phyloP scores from a whole-genome alignment of 1,284 basidiomycete genomes.

The Kalmanozyma brasiliensis region DNA sequence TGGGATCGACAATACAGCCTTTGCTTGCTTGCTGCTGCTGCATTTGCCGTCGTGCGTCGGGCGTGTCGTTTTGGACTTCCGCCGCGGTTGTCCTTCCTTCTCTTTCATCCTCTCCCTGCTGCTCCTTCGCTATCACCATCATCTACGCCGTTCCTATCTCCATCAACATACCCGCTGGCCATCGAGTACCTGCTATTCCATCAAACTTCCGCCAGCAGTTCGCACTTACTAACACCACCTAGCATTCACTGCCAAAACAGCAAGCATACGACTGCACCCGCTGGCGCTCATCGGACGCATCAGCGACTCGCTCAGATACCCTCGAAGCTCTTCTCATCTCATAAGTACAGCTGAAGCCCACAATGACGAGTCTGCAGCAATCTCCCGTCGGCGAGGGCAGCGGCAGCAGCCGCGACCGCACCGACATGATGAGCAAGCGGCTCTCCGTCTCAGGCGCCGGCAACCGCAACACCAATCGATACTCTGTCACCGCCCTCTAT shows the following conservation, averaged over 20 bases:
- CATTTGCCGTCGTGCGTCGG: no score
- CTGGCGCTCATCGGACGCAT: no score
- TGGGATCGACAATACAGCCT: no score
- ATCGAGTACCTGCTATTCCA: not conserved
- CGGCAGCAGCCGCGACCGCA: slow-evolving; percentile 41
- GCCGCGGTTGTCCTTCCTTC: not conserved
- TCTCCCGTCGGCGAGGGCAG: slow-evolving; percentile 35
- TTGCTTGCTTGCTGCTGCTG: no score
- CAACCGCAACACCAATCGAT: slow-evolving; percentile 87
- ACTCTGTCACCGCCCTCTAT: slow-evolving; percentile 94
- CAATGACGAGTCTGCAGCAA: slow-evolving; percentile 44
- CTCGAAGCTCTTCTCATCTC: not conserved
- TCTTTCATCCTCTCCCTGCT: not conserved
- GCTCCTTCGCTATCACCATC: not conserved
- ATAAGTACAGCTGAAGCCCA: not conserved
- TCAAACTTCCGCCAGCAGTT: no score
- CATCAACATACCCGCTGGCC: not conserved
- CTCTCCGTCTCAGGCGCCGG: slow-evolving; percentile 50
- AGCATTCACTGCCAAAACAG: no score
- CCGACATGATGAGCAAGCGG: slow-evolving; percentile 41
- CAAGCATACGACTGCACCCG: no score
- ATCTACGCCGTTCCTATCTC: not conserved
- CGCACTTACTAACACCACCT: no score
- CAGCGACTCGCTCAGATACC: no score
- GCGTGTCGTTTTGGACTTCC: no score